phyloP scores from a whole-genome alignment of 1,139 yeast genomes.

The Zygosaccharomyces pseudobailii region DNA sequence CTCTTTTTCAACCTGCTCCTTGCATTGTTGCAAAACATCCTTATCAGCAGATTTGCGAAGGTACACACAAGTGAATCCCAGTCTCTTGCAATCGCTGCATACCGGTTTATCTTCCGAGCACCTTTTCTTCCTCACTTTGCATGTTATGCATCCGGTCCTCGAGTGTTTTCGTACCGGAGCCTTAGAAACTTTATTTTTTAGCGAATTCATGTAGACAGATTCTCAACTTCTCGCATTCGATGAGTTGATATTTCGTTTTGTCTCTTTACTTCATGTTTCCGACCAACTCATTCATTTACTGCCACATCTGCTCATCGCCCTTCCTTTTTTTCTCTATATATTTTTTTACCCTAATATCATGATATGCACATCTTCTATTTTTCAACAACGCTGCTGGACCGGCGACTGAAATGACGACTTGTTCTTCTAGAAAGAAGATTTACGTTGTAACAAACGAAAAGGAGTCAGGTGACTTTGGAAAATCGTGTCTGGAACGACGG shows the following conservation, averaged over 20 bases:
- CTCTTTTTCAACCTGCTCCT: conserved; percentile 27
- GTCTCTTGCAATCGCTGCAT: conserved; percentile 49
- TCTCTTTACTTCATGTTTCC: background rate
- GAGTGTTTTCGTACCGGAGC: conserved; percentile 30
- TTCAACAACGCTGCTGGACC: background rate
- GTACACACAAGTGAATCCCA: conserved; percentile 47
- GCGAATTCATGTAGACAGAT: background rate
- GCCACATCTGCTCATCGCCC: background rate
- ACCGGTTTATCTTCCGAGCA: conserved; percentile 54
- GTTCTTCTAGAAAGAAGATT: too few relatives aligned
- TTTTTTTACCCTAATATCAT: background rate
- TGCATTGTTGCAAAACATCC: conserved; percentile 17
- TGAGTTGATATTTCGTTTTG: background rate
- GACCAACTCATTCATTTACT: background rate
- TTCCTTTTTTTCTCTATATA: background rate
- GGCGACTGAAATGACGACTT: too few relatives aligned
- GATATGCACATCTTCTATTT: background rate
- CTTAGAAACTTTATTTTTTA: background rate
- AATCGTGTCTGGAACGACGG: background rate
- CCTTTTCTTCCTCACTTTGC: conserved; percentile 58
- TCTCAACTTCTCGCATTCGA: background rate
- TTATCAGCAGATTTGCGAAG: conserved; percentile 32
- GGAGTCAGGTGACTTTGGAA: background rate
- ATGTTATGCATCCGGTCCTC: conserved; percentile 55
- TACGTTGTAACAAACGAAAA: too few relatives aligned